Conservation (phyloP, 2,329 filamentous ascomycete genomes). For the Sordariomycetes sp. region DNA sequence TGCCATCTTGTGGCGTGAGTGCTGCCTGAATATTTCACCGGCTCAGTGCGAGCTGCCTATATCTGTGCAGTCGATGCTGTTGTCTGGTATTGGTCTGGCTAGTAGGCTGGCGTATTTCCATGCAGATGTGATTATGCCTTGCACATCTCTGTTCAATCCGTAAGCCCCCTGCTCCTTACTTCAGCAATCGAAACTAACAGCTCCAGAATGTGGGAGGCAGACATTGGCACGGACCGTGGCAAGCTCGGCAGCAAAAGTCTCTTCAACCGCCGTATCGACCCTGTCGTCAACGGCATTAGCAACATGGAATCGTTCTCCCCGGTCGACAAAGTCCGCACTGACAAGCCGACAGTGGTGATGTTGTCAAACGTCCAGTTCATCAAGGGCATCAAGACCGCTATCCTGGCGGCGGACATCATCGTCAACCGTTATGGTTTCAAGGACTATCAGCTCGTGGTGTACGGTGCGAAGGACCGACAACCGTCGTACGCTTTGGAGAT, state of each 20-base stretch:
- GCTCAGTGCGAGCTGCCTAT: constrained; percentile 37
- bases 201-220: constrained; percentile 46
- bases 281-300: constrained; percentile 56
- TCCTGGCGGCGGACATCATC: constrained; percentile 55
- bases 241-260: constrained; percentile 45
- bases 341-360: constrained; percentile 55
- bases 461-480: constrained; percentile 54
- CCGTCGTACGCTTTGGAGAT: constrained; percentile 51
- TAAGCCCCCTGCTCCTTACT: constrained; percentile 3
- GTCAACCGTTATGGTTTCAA: constrained; percentile 58
- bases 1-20: constrained; percentile 52
- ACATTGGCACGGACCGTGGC: constrained; percentile 50
- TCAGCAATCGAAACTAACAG: not conserved
- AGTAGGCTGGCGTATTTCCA: constrained; percentile 37
- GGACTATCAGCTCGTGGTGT: constrained; percentile 54
- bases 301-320: constrained; percentile 56
- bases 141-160: constrained; percentile 53
- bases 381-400: constrained; percentile 57
- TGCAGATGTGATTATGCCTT: constrained; percentile 50
- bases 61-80: constrained; percentile 36
- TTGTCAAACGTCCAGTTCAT: constrained; percentile 50
- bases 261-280: constrained; percentile 52
- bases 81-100: constrained; percentile 36
- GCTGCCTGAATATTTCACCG: constrained; percentile 37
- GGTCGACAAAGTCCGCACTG: constrained; percentile 47